Base-by-base conservation (phyloP, 805 yeast species). In the Scheffersomyces amazonensis region DNA sequence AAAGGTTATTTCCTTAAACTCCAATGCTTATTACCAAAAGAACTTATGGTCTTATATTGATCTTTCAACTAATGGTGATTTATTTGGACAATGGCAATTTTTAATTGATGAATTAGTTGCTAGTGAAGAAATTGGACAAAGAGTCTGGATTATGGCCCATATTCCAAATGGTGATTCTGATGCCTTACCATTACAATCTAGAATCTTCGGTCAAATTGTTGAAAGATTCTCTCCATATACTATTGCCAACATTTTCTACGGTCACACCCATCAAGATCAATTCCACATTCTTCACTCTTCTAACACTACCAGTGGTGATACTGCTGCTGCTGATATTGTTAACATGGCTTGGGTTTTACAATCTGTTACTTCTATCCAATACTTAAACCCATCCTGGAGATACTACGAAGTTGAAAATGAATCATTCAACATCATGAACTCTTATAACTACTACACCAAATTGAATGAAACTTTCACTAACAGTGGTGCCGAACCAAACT, bases 81-180 rank as follows among this genome's bases (percentile, higher is more conserved):
- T 73, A 18, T 80, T 80, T 50, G 88, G 87, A 2, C 78, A 75
- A 48, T 66, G 83, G 62, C 60, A 73, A 47, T 83, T 80, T 53
- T 58, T 82, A 44, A 71, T 78, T 34, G 71, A 75, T 40, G 88
- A 83, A 60, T 64, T 83, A 36, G 57, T 73, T 17, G 82, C 71
- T 37, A 71, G 83, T 48, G 89, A 83, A 57, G 40, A 49, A 23
- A 64, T 62, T 6, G 77, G 75, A 34, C 78, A 80, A 56, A 66
- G 83, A 50, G 88, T 80, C n/a, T 83, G 88, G 88, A 67, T 83
- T 41, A 69, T 80, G 50, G 78, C 84, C 16, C 88, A 83, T 53
- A 77, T 83, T 36, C 87, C 89, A 32, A 60, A 71, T 19, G 65
- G 75, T 12, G 70, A 63, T 44, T 34, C 25, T 16, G 84, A 80